Evolutionary conservation across 2,329 filamentous ascomycete species (phyloP).

Genomic region (Aspergillus pseudoglaucus): DNA sequence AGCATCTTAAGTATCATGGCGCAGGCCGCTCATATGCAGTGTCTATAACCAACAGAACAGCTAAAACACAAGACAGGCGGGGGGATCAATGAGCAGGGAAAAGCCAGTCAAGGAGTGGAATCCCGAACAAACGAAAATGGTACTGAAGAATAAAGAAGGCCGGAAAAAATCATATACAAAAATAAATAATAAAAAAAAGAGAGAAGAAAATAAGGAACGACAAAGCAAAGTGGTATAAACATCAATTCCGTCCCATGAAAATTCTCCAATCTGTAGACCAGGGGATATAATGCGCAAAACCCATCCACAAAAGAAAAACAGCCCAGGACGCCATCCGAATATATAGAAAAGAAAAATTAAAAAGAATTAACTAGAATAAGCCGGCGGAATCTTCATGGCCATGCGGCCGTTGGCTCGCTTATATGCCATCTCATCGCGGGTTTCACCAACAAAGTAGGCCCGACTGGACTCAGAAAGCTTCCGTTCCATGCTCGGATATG

Average conservation of each 20-base stretch:
- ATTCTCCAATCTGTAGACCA: neutral
- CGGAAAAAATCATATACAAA: constrained; percentile 14
- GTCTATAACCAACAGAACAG: neutral
- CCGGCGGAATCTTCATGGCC: constrained; percentile 25
- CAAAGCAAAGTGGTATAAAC: constrained; percentile 10
- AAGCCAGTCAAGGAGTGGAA: neutral
- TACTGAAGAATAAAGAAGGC: constrained; percentile 5
- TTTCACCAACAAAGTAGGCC: constrained; percentile 17
- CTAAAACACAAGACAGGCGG: neutral
- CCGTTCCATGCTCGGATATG: constrained; percentile 16
- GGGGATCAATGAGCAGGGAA: neutral
- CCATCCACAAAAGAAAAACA: constrained; percentile 8
- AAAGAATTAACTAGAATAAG: constrained; percentile 5
- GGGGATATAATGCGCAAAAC: constrained; percentile 1
- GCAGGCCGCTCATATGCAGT: neutral
- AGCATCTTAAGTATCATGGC: neutral
- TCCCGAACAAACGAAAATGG: constrained; percentile 5
- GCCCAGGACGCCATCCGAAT: constrained; percentile 15
- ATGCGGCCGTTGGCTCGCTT: constrained; percentile 31
- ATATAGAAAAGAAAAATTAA: neutral
- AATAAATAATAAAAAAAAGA: neutral
- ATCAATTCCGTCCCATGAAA: constrained; percentile 11
- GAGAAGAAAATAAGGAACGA: constrained; percentile 3
- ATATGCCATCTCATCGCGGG: constrained; percentile 27
- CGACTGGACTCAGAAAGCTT: constrained; percentile 21